These are phyloP conservation scores for Pyrus bretschneideri DNA, from an alignment of 306 rosid species.

Conservation along the genomic window DNA sequence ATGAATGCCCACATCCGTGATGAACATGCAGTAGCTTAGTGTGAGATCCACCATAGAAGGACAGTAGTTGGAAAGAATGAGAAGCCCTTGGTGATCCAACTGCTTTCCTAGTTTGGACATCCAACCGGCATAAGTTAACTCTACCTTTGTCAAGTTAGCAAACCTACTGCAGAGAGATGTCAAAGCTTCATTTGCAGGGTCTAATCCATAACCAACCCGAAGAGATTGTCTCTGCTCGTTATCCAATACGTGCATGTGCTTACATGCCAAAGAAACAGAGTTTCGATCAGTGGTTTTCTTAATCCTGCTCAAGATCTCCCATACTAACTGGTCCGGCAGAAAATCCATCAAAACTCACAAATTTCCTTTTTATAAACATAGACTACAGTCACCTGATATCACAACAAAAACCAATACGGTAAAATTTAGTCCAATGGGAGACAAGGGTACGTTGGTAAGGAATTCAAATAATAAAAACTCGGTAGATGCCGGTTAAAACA, in stretches of 20 bases:
- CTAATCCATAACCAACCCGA: constrained; percentile 79
- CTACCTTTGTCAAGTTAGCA: constrained; percentile 49
- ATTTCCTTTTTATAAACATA: not conserved
- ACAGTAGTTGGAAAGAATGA: constrained; percentile 48
- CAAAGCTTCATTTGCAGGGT: constrained; percentile 80
- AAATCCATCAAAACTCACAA: constrained; percentile 42
- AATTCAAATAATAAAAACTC: not conserved
- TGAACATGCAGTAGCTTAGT: constrained; percentile 72
- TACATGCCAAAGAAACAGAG: constrained; percentile 52
- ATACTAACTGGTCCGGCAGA: constrained; percentile 69
- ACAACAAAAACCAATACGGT: not conserved
- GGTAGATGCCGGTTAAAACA: not conserved
- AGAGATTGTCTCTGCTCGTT: constrained; percentile 60
- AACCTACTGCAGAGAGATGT: constrained; percentile 62
- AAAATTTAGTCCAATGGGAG: not conserved
- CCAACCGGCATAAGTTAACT: constrained; percentile 83
- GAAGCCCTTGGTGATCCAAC: constrained; percentile 77
- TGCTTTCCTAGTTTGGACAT: constrained; percentile 87
- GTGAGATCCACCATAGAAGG: constrained; percentile 57
- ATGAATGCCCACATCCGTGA: constrained; percentile 75
- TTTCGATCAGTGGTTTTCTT: constrained; percentile 57
- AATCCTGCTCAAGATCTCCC: constrained; percentile 71
- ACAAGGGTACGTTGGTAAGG: not conserved
- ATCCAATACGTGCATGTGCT: constrained; percentile 45
- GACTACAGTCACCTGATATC: constrained; percentile 11